These are phyloP conservation scores for Telopea speciosissima DNA, from an alignment of 177 flowering plant species.

Conservation along the genomic window DNA sequence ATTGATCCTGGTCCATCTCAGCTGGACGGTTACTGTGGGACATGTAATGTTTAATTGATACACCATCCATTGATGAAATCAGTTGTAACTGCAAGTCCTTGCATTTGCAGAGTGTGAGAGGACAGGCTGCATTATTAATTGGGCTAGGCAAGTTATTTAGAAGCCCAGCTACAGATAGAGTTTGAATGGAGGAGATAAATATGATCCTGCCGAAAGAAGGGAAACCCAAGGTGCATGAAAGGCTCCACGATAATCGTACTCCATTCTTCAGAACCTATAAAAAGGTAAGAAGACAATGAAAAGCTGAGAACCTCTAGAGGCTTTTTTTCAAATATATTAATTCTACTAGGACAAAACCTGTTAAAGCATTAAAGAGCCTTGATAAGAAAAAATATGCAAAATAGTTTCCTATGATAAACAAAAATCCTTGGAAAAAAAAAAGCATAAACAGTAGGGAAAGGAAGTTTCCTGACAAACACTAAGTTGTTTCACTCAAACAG, in stretches of 20 bases:
- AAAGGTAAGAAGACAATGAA: not conserved
- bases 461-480: too few relatives aligned
- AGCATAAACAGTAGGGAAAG: too few relatives aligned
- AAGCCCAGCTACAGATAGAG: constrained; percentile 14
- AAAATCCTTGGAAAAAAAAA: too few relatives aligned
- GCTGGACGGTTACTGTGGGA: constrained; percentile 10
- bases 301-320: not conserved
- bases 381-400: not conserved
- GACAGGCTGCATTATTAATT: constrained; percentile 11
- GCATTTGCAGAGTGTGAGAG: constrained; percentile 31
- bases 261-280: constrained; percentile 60
- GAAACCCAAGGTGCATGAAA: constrained; percentile 60
- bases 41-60: constrained; percentile 6
- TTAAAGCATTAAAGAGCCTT: not conserved
- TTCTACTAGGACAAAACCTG: not conserved
- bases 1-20: constrained; percentile 16
- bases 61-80: constrained; percentile 21
- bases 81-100: constrained; percentile 53
- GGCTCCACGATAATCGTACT: constrained; percentile 60
- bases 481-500: not conserved
- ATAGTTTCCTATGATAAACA: too few relatives aligned
- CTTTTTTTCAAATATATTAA: too few relatives aligned
- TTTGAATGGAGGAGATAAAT: constrained; percentile 49
- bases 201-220: constrained; percentile 52
- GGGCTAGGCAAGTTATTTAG: constrained; percentile 9